Evolutionary conservation across 331 rosid genomes (phyloP).

Genomic region (Acacia concinna): DNA sequence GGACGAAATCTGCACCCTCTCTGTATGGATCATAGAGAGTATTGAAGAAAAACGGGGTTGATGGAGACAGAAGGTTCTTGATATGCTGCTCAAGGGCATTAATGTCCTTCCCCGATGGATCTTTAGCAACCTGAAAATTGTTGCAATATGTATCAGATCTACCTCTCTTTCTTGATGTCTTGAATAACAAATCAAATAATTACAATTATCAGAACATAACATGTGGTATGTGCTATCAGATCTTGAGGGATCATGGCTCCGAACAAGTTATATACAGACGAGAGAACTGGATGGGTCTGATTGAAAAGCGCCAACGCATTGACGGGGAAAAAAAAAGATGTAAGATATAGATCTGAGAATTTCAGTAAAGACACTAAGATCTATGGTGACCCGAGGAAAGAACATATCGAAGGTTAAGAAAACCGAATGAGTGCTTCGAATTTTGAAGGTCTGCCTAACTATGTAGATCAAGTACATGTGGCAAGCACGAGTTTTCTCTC

Average conservation of each 20-base stretch:
- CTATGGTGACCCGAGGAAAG: not conserved
- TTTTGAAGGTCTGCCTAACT: not conserved
- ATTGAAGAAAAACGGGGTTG: constrained; percentile 72
- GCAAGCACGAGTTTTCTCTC: not conserved
- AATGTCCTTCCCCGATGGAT: constrained; percentile 61
- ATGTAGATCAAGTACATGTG: not conserved
- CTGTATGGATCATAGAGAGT: constrained; percentile 67
- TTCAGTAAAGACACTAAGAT: not conserved
- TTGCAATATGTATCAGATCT: not conserved
- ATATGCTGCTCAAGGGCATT: constrained; percentile 64
- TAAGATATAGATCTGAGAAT: constrained; percentile 11
- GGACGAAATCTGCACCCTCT: constrained; percentile 67
- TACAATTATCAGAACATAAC: not conserved
- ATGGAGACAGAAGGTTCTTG: constrained; percentile 54
- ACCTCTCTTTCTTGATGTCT: not conserved
- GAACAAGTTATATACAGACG: not conserved
- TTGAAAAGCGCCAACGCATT: not conserved
- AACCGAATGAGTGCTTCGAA: not conserved
- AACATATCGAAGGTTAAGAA: not conserved
- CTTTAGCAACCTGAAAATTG: constrained; percentile 56
- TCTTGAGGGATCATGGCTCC: constrained; percentile 9
- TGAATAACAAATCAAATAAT: not conserved
- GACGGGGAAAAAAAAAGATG: not conserved
- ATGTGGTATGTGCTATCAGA: not conserved
- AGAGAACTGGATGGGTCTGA: not conserved